Evolutionary conservation across 192 early-diverging fungal species (phyloP).

Genomic region (Pecoramyces ruminantium): DNA sequence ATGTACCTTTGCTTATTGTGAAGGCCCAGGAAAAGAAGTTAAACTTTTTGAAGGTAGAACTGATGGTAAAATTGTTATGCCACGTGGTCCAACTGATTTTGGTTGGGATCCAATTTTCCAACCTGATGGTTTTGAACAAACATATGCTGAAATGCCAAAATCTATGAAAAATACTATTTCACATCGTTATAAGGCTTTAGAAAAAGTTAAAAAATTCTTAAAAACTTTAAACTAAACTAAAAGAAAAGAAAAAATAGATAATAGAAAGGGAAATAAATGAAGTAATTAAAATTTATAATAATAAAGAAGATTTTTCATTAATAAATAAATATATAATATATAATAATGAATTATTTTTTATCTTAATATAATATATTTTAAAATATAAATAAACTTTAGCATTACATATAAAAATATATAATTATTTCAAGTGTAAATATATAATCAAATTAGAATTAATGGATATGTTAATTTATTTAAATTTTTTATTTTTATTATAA

Average conservation of each 20-base stretch:
- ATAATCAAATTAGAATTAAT: no score
- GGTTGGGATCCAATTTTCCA: conserved; percentile 96
- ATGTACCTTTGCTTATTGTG: conserved; percentile 80
- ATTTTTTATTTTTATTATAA: no score
- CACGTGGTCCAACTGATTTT: conserved; percentile 67
- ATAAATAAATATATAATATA: no score
- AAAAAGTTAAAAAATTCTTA: conserved; percentile 37
- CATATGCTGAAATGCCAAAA: conserved; percentile 80
- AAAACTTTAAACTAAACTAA: not conserved
- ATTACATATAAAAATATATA: no score
- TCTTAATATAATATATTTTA: no score
- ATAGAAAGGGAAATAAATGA: not conserved
- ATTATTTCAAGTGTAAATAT: no score
- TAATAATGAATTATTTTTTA: no score
- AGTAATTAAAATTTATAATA: not conserved
- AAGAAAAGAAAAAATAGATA: not conserved
- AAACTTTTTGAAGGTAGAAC: conserved; percentile 76
- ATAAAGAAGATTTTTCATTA: no score
- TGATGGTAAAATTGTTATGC: conserved; percentile 63
- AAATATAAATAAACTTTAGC: no score
- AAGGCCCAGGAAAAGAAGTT: conserved; percentile 43
- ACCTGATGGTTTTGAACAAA: conserved; percentile 54
- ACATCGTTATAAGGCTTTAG: conserved; percentile 61
- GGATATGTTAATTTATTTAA: no score
- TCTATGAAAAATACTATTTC: conserved; percentile 76